These are phyloP conservation scores for Curvularia verruculosa DNA, from an alignment of 2,329 filamentous ascomycete species.

Conservation along the genomic window DNA sequence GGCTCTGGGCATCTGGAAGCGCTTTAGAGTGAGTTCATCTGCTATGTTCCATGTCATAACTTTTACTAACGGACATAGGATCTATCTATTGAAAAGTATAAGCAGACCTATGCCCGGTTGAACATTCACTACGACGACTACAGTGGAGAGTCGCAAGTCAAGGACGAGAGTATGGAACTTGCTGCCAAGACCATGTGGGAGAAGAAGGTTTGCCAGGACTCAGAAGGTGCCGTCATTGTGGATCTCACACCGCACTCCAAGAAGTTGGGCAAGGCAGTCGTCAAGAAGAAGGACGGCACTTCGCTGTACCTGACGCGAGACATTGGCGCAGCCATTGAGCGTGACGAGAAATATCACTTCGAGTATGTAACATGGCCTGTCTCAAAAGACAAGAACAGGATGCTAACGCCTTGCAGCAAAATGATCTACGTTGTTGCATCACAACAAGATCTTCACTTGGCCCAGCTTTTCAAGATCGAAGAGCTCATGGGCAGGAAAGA, in stretches of 20 bases:
- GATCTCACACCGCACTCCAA: constrained; percentile 73
- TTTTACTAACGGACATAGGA: constrained; percentile 46
- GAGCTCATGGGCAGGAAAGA: constrained; percentile 67
- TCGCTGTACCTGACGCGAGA: constrained; percentile 73
- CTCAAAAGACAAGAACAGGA: not conserved
- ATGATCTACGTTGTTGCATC: constrained; percentile 72
- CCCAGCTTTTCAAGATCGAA: constrained; percentile 69
- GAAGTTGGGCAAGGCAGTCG: constrained; percentile 70
- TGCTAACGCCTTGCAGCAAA: constrained; percentile 45
- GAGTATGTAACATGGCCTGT: constrained; percentile 47
- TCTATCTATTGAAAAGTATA: constrained; percentile 68
- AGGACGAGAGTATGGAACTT: constrained; percentile 65
- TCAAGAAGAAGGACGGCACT: constrained; percentile 71
- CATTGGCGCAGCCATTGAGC: constrained; percentile 69
- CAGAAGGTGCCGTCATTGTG: constrained; percentile 70
- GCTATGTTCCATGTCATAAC: not conserved
- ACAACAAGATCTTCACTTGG: constrained; percentile 69
- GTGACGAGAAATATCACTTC: constrained; percentile 66
- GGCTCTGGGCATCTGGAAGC: constrained; percentile 66
- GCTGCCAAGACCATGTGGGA: constrained; percentile 66
- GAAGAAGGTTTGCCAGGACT: constrained; percentile 66
- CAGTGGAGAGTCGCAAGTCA: constrained; percentile 72
- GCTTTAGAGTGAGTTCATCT: constrained; percentile 56
- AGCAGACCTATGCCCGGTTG: constrained; percentile 66
- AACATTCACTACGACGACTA: constrained; percentile 71